Base-by-base conservation (phyloP, 768 basidiomycete species). In the Suillus lakei region DNA sequence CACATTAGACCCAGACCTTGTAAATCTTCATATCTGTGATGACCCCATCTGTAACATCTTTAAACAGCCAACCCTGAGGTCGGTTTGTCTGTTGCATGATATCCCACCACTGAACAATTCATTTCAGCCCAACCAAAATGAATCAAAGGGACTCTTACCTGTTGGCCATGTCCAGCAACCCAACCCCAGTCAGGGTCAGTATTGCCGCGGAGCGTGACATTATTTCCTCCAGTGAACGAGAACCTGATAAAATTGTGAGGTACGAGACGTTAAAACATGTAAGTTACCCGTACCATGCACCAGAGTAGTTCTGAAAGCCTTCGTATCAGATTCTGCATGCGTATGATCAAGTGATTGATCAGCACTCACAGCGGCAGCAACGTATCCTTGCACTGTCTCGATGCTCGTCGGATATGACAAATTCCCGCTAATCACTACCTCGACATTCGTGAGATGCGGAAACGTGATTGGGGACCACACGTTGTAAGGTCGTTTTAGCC, bases 121-220 rank as follows among this genome's bases (percentile, higher is more conserved):
- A 61, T 38, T 9, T 34, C 34, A 39, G 38, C 28, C 21, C 21
- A 43, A 41, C 26, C 34, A 12, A 13, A 36, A 60, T n/a, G 18
- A 44, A 58, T 2, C 3, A 2, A 4, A 43, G 23, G 23, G 34
- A 21, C 41, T 72, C 77, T 59, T 63, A 83, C 84, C 38, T 79
- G 79, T 75, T 88, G 86, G 1, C 88, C 88, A 60, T 89, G 83
- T 2, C 79, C 85, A 67, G 88, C 83, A 0, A 90, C 81, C 87
- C 87, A 89, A n/a, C 88, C 88, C 85, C 85, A 86, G 4, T 85
- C 65, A 0, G 85, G 83, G 66, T 89, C 84, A 13, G 71, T 75
- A 26, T 84, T 83, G 0, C 89, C 86, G 32, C 85, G 77, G 8
- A 90, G 72, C 12, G 86, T 88, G 51, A 89, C 85, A 62, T 88